Conservation (phyloP, 331 rosid species). For the Malus hybrid region DNA sequence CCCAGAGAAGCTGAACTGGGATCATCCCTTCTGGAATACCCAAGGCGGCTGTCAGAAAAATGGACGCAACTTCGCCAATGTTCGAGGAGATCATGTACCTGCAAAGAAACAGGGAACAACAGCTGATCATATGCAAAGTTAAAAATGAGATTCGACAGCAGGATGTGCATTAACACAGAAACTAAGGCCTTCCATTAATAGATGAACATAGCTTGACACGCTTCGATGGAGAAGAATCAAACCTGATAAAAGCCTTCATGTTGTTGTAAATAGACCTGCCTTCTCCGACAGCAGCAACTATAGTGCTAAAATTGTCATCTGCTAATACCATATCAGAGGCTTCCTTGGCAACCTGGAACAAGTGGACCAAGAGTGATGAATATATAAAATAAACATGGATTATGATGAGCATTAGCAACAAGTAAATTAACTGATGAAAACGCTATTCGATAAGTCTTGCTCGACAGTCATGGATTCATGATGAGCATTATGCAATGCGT, state of each 20-base stretch:
- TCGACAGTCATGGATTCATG: too few species aligned
- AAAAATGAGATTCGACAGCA: background rate
- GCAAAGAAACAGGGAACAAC: background rate
- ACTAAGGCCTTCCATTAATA: background rate
- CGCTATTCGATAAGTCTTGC: too few species aligned
- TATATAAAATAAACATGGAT: too few species aligned
- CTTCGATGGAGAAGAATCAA: background rate
- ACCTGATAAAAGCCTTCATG: constrained; percentile 92
- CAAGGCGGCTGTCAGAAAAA: constrained; percentile 46
- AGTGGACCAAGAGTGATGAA: background rate
- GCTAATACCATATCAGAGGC: constrained; percentile 90
- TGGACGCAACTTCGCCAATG: constrained; percentile 48
- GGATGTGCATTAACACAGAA: background rate
- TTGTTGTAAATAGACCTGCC: constrained; percentile 77
- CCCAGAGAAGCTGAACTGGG: constrained; percentile 61
- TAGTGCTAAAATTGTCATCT: constrained; percentile 72
- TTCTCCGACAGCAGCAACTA: constrained; percentile 73
- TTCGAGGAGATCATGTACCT: constrained; percentile 55
- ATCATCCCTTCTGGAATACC: constrained; percentile 48
- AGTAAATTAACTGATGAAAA: too few species aligned
- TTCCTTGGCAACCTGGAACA: constrained; percentile 77
- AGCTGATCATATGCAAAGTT: background rate
- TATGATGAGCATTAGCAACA: background rate
- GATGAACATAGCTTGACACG: background rate
- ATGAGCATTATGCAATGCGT: background rate